These are phyloP conservation scores for Cicer pinnatifidum DNA, from an alignment of 306 rosid genomes.

Conservation along the genomic window DNA sequence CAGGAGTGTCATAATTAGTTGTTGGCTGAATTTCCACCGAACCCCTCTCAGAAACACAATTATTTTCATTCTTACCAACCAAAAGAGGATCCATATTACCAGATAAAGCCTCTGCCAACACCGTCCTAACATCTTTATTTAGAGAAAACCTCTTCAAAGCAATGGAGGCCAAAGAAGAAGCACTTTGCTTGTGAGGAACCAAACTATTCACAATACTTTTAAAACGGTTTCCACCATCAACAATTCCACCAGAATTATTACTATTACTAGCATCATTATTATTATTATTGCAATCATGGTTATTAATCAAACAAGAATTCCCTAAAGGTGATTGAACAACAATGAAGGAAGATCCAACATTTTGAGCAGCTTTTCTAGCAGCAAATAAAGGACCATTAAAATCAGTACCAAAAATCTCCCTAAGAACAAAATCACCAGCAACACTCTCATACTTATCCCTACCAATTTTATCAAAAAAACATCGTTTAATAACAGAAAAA, in stretches of 20 bases:
- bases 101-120: constrained; percentile 54
- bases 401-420: constrained; percentile 71
- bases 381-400: constrained; percentile 72
- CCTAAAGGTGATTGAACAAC: constrained; percentile 59
- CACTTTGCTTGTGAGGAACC: constrained; percentile 58
- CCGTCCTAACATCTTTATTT: constrained; percentile 49
- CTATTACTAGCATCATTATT: not conserved
- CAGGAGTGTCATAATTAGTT: constrained; percentile 57
- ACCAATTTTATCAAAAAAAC: constrained; percentile 66
- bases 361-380: constrained; percentile 68
- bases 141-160: constrained; percentile 51
- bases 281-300: not conserved
- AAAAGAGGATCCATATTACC: constrained; percentile 47
- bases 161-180: constrained; percentile 42
- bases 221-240: constrained; percentile 45
- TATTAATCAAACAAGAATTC: constrained; percentile 39
- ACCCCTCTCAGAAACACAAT: constrained; percentile 39
- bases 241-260: constrained; percentile 40
- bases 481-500: constrained; percentile 63
- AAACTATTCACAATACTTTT: constrained; percentile 58
- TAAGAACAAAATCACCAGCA: constrained; percentile 65
- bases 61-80: constrained; percentile 35
- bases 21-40: constrained; percentile 50
- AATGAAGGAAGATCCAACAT: constrained; percentile 66
- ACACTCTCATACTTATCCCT: constrained; percentile 67